These are phyloP conservation scores for Saccharum officinarum DNA, from an alignment of 176 grass and related monocot genomes.

Conservation along the genomic window DNA sequence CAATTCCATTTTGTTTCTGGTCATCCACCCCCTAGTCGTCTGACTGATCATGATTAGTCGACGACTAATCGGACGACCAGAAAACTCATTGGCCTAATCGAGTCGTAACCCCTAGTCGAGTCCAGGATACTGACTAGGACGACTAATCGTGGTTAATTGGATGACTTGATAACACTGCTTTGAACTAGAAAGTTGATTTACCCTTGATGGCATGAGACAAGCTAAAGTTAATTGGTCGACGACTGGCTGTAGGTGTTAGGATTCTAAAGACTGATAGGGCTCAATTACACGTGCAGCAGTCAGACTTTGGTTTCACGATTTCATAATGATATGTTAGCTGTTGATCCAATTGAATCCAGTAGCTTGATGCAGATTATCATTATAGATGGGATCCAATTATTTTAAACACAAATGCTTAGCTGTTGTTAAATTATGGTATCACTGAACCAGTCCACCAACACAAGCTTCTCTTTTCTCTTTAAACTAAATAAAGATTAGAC, in stretches of 20 bases:
- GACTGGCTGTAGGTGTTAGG: background rate
- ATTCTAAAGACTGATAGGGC: background rate
- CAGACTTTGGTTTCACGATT: background rate
- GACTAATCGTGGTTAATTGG: too few relatives aligned
- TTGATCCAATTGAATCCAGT: background rate
- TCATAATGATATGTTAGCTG: background rate
- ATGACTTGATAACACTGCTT: too few relatives aligned
- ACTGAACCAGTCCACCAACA: conserved; percentile 2
- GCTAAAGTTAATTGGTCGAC: background rate
- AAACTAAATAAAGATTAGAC: background rate
- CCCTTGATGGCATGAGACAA: background rate
- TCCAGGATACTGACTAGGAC: too few relatives aligned
- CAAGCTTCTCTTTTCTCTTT: background rate
- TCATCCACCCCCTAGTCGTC: too few relatives aligned
- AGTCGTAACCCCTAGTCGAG: too few relatives aligned
- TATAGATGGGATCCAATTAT: background rate
- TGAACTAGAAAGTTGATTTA: background rate
- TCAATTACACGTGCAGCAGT: background rate
- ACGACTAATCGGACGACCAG: too few relatives aligned
- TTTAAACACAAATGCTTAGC: background rate
- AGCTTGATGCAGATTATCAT: background rate
- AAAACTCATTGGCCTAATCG: too few relatives aligned
- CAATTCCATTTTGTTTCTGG: too few relatives aligned
- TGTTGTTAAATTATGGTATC: background rate
- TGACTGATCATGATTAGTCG: too few relatives aligned